These are phyloP conservation scores for Fagopyrum esculentum DNA, from an alignment of 148 eudicot species.

Conservation along the genomic window DNA sequence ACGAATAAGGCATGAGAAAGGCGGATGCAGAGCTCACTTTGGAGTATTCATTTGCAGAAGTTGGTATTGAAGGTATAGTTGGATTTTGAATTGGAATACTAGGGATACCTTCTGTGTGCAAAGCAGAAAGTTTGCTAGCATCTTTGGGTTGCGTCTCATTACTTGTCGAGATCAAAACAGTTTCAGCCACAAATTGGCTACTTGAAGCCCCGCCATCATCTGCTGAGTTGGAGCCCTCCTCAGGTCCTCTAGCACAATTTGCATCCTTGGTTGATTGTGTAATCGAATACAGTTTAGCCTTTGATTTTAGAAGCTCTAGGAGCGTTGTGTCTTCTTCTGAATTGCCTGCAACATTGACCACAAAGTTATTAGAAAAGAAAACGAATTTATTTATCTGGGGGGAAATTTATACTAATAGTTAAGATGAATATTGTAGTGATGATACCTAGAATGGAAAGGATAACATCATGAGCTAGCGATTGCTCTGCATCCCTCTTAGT, in stretches of 20 bases:
- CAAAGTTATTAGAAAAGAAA: background rate
- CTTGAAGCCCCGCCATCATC: background rate
- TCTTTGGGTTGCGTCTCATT: conserved; percentile 16
- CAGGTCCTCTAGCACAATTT: background rate
- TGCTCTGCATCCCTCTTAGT: conserved; percentile 66
- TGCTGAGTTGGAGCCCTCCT: conserved; percentile 15
- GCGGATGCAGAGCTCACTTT: background rate
- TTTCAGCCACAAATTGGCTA: background rate
- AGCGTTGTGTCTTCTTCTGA: conserved; percentile 29
- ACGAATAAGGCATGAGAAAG: background rate
- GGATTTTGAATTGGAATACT: conserved; percentile 1
- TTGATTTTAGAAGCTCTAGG: conserved; percentile 47
- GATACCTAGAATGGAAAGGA: conserved; percentile 53
- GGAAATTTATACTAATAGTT: background rate
- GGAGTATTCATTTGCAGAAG: background rate
- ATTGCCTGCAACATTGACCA: conserved; percentile 24
- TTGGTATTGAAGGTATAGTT: conserved; percentile 15
- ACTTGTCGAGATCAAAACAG: conserved; percentile 4
- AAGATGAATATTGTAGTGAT: background rate
- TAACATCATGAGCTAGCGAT: conserved; percentile 42
- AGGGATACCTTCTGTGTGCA: conserved; percentile 8
- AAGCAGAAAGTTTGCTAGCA: conserved; percentile 8
- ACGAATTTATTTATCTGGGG: background rate
- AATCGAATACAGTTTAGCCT: conserved; percentile 27
- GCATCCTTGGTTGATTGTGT: conserved; percentile 20